Base-by-base conservation (phyloP, 805 yeast species). In the Metschnikowia gruessii region DNA sequence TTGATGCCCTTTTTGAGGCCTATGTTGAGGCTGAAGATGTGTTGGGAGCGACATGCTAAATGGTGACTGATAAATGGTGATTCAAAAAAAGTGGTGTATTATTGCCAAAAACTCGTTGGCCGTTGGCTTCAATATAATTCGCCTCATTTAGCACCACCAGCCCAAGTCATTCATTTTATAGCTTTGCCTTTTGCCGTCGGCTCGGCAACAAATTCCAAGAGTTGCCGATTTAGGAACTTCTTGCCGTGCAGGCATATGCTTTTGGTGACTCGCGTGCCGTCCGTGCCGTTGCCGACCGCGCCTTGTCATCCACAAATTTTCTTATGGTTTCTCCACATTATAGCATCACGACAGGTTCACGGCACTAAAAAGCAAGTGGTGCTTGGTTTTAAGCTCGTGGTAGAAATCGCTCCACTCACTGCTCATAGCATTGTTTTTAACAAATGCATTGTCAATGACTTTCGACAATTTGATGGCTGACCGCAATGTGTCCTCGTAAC, bases 401-500 rank as follows among this genome's bases (percentile, higher is more conserved):
- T 53, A 55, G 33, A 44, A 55, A 4, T 39, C 26, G 28, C 43
- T 43, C 58, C 58, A 55, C 15, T 55, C 58, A 24, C 42, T 40
- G 21, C 46, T 52, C 13, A 47, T 17, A 5, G 53, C 35, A 35
- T 50, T 53, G 43, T 31, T 49, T 16, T 32, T 42, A 9, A 33
- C 37, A 15, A 53, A 33, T 3, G 36, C 32, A 2, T 22, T 43
- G 30, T 60, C 53, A 24, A 64, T 52, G 16, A 48, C 55, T 45
- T 64, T 65, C n/a, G 62, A 55, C 41, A 68, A 59, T 26, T 52
- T 57, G 11, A 64, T 56, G 7, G 70, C 58, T 2, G 74, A 62
- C 37, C 69, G 62, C 18, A 66, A 52, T 3, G 72, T 64, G 38
- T 81, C 85, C 46, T 76, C 74, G 44, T 72, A 73, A 48, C 74